Percentiles rank a stretch among this genome's conserved stretches.
phyloP scores from a whole-genome alignment of 2,329 filamentous ascomycete species.

The Scedosporium dehoogii region DNA sequence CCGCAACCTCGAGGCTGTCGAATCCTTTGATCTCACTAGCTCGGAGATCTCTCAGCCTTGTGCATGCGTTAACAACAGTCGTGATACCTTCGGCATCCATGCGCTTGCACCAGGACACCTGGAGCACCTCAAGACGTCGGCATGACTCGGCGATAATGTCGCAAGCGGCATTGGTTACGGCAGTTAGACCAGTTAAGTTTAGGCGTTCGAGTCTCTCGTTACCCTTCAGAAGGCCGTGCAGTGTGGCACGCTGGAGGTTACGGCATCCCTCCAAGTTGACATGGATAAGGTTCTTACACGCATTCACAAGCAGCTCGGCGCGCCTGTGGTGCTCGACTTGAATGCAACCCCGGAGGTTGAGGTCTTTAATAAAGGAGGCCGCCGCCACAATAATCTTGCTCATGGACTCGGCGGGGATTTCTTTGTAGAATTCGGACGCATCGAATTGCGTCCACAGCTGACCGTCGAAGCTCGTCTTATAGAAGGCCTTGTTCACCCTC shows the following conservation, averaged over 20 bases:
- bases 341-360: constrained; percentile 85
- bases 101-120: constrained; percentile 87
- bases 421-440: constrained; percentile 73
- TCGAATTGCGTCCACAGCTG: constrained; percentile 86
- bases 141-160: constrained; percentile 77
- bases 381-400: constrained; percentile 76
- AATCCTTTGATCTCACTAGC: constrained; percentile 77
- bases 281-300: constrained; percentile 78
- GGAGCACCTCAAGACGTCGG: constrained; percentile 70
- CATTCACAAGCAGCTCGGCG: constrained; percentile 65
- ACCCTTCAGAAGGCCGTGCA: constrained; percentile 64
- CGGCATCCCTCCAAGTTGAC: constrained; percentile 84
- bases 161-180: constrained; percentile 76
- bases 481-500: constrained; percentile 65
- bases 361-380: constrained; percentile 80
- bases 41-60: constrained; percentile 65
- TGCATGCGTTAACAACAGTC: constrained; percentile 63
- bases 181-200: constrained; percentile 73
- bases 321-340: constrained; percentile 78
- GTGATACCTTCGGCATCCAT: constrained; percentile 70
- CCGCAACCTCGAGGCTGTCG: constrained; percentile 61
- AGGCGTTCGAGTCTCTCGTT: constrained; percentile 74
- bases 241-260: constrained; percentile 67
- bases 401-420: constrained; percentile 76
- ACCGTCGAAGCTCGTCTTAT: constrained; percentile 83